These are phyloP conservation scores for Apiotrichum akiyoshidainum DNA, from an alignment of 1,284 basidiomycete genomes.

Conservation along the genomic window DNA sequence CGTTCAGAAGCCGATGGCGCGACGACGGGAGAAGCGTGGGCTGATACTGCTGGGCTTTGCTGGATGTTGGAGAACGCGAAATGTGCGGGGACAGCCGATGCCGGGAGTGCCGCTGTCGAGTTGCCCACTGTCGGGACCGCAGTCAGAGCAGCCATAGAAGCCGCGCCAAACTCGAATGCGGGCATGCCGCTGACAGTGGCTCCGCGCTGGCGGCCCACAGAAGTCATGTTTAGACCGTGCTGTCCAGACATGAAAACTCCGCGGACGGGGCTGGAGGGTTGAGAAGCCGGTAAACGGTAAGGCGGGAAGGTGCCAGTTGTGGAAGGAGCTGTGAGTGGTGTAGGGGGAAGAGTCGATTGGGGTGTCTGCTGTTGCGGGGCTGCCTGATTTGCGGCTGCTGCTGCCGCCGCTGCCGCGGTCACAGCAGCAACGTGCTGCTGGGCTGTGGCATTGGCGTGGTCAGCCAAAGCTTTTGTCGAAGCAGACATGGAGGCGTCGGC, in stretches of 20 bases:
- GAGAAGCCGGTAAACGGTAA: constrained; percentile 41
- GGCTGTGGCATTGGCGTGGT: constrained; percentile 2
- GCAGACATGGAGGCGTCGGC: constrained; percentile 25
- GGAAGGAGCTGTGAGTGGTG: constrained; percentile 12
- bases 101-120: constrained; percentile 1
- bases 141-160: constrained; percentile 5
- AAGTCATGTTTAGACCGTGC: constrained; percentile 21
- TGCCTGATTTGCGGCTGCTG: not conserved
- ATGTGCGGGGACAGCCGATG: constrained; percentile 35
- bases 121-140: constrained; percentile 8
- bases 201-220: constrained; percentile 37
- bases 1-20: constrained; percentile 9
- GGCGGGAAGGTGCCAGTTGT: constrained; percentile 13
- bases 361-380: not conserved
- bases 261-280: constrained; percentile 42
- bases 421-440: constrained; percentile 3
- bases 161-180: constrained; percentile 15
- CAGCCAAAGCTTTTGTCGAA: not conserved
- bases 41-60: constrained; percentile 8
- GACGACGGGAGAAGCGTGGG: constrained; percentile 3
- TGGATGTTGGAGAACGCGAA: constrained; percentile 35
- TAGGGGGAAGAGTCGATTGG: not conserved
- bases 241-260: constrained; percentile 30
- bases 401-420: constrained; percentile 7
- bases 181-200: constrained; percentile 44